Evolutionary conservation across 805 yeast species (phyloP).

Genomic region (Saturnispora sanitii): DNA sequence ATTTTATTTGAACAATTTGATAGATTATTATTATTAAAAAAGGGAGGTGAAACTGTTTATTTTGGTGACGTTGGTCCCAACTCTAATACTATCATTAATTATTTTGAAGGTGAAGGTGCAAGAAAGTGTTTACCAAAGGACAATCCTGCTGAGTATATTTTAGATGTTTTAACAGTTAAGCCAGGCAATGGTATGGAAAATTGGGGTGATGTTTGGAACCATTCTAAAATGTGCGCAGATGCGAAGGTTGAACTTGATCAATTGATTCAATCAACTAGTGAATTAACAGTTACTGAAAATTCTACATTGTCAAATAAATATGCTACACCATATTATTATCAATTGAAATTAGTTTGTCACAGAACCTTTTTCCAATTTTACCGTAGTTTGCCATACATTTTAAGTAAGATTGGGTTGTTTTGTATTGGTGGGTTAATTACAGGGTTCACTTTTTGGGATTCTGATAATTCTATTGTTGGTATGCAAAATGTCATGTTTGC

Average conservation of each 20-base stretch:
- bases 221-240: slow-evolving; percentile 21
- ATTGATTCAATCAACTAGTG: slow-evolving; percentile 16
- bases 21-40: slow-evolving; percentile 34
- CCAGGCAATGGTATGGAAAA: slow-evolving; percentile 56
- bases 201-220: slow-evolving; percentile 56
- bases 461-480: slow-evolving; percentile 41
- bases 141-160: slow-evolving; percentile 70
- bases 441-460: slow-evolving; percentile 55
- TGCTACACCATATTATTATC: slow-evolving; percentile 39
- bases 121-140: slow-evolving; percentile 49
- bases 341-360: slow-evolving; percentile 26
- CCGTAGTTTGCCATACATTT: slow-evolving; percentile 40
- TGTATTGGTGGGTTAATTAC: slow-evolving; percentile 35
- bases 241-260: slow-evolving; percentile 25
- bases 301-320: slow-evolving; percentile 19
- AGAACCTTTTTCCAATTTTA: slow-evolving; percentile 35
- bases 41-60: slow-evolving; percentile 45
- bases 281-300: slow-evolving; percentile 7
- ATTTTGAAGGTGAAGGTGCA: slow-evolving; percentile 49
- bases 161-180: slow-evolving; percentile 72
- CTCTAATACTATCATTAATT: slow-evolving; percentile 33
- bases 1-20: slow-evolving; percentile 34
- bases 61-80: slow-evolving; percentile 44
- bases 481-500: slow-evolving; percentile 51
- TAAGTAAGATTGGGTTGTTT: slow-evolving; percentile 35